A percentile compares a stretch with the other conserved stretches of the same genome.
Evolutionary conservation across 2,329 filamentous ascomycete genomes (phyloP).

Genomic region (Cytospora chrysosperma): DNA sequence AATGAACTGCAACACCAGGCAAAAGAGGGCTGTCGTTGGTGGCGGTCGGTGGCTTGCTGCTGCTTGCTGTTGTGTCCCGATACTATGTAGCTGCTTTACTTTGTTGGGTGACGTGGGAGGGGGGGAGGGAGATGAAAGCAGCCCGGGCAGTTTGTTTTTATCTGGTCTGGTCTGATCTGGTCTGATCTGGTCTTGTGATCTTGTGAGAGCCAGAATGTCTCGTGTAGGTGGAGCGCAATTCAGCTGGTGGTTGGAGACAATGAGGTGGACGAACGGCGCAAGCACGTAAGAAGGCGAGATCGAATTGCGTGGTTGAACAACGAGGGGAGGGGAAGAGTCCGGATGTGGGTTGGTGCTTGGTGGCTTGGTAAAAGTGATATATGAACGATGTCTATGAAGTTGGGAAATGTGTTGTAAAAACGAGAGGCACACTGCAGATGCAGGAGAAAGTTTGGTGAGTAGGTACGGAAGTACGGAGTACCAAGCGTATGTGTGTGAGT

Average conservation of each 20-base stretch:
- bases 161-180: background rate
- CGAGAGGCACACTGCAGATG: slow-evolving; percentile 17
- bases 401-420: slow-evolving; percentile 8
- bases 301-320: background rate
- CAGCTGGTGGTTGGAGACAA: background rate
- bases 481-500: background rate
- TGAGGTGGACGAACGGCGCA: slow-evolving; percentile 3
- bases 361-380: background rate
- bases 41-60: background rate
- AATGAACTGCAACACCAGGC: background rate
- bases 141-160: background rate
- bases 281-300: slow-evolving; percentile 14
- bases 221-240: background rate
- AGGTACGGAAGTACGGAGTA: background rate
- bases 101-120: background rate
- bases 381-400: slow-evolving; percentile 2
- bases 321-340: slow-evolving; percentile 8
- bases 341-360: slow-evolving; percentile 7
- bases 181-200: background rate
- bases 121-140: background rate
- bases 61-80: background rate
- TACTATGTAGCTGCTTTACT: background rate
- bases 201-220: background rate
- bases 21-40: background rate
- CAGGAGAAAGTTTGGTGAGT: background rate